Evolutionary conservation across 768 basidiomycete species (phyloP).

Genomic region (Pulveroboletus sp.): DNA sequence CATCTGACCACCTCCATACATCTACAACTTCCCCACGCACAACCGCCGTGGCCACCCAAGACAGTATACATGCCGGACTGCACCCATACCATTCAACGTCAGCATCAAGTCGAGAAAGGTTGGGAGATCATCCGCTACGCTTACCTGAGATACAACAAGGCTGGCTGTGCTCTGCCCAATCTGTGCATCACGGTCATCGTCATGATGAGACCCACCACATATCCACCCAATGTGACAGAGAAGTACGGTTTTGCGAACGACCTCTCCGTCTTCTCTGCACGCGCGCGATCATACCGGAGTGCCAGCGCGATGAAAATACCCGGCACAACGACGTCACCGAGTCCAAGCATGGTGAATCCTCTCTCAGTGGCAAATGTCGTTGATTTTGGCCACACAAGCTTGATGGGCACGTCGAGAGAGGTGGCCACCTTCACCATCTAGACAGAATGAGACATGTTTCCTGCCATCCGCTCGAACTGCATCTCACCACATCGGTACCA

Average conservation of each 20-base stretch:
- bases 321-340: conserved; percentile 79
- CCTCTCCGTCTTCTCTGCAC: conserved; percentile 30
- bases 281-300: conserved; percentile 76
- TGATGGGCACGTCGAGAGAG: conserved; percentile 87
- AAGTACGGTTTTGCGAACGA: conserved; percentile 74
- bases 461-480: neutral
- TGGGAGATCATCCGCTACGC: conserved; percentile 15
- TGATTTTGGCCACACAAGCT: conserved; percentile 82
- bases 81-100: neutral
- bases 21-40: conserved; percentile 63
- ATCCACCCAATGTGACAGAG: conserved; percentile 59
- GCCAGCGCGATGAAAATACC: conserved; percentile 76
- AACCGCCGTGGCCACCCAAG: conserved; percentile 56
- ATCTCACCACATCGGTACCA: conserved; percentile 74
- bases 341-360: conserved; percentile 85
- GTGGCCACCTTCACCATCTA: conserved; percentile 95
- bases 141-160: conserved; percentile 86
- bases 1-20: conserved; percentile 72
- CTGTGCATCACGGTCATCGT: conserved; percentile 87
- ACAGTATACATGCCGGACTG: conserved; percentile 73
- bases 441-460: neutral
- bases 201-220: conserved; percentile 62
- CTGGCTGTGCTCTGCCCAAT: conserved; percentile 78
- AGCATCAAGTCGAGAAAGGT: neutral
- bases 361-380: conserved; percentile 40